Base-by-base conservation (phyloP, 305 asterid genomes). In the Solanum aculeatissimum region DNA sequence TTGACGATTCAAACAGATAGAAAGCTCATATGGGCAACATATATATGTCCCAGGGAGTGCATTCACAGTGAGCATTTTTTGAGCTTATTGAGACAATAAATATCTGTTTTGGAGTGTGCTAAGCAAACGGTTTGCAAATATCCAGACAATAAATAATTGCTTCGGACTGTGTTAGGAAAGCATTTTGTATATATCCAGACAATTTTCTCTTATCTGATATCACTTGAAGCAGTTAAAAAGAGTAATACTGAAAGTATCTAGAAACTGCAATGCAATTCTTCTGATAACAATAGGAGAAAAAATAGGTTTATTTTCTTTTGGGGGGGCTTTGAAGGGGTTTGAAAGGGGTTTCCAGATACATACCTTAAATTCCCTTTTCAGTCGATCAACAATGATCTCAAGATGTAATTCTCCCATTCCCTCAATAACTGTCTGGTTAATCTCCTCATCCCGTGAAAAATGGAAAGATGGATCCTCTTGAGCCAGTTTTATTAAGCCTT, bases 391-490 rank as follows among this genome's bases (percentile, higher is more conserved):
- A 71, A 97, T 97, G 83, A 97, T 97, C 86, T 97, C 98, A 25
- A 97, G 97, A 88, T 97, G 98, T 90, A 97, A 87, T 83, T 97
- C 99, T 54, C 99, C 98, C 98, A 95, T 95, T 85, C 98, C 99
- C 91, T 97, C 98, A 58, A 97, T 97, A 72, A 97, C 97, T 7
- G 99, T 95, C 89, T 97, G 98, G 85, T 94, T 95, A 80, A 93
- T 84, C 90, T 95, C 98, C 35, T 97, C 98, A 89, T 97, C 99
- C 47, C 99, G 89, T 47, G 98, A 95, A 78, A 97, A 97, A 86
- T 97, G 99, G 90, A 97, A 97, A 71, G 99, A 97, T 1, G 98
- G 98, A 90, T 97, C 99, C 88, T 97, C 99, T 88, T 94, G 98
- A 21, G 98, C 98, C 71, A 97, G 98, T 89, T 97, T 97, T 42